Base-by-base conservation (phyloP, 352 stramenopile species). In the Phytophthora ohioensis region DNA sequence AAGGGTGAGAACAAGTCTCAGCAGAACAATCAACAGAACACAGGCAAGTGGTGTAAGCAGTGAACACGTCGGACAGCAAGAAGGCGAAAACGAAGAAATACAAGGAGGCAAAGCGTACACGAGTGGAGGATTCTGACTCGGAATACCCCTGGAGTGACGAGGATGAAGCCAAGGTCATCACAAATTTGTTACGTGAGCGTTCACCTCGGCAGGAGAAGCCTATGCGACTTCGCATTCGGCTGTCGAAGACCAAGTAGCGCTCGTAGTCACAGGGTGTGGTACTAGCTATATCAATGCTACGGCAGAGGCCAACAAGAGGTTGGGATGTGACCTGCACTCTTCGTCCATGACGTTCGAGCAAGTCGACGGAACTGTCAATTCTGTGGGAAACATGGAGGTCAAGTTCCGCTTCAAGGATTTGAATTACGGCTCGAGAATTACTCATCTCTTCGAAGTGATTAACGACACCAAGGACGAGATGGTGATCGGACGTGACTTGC, bases 341-440 rank as follows among this genome's bases (percentile, higher is more conserved):
- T 58, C 35, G 7, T 45, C 7, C 2, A 58, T 27, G 27, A 30
- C 13, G 17, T 54, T 54, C 46, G 58, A 58, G 12, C 36, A 67
- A 13, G 38, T 67, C 3, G 30, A 67, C 1, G 48, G 48, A 1
- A 46, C 3, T 1, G 39, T 59, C 6, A 45, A 59, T 0, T 9
- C 48, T 30, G 17, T 9, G 1, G 48, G 47, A 6, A 5, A n/a
- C 3, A 59, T 36, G 8, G 8, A 7, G 5, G 49, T 67, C 3
- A 34, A 54, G 41, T 67, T 67, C 8, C 38, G 60, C 5, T 67
- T 60, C 21, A 12, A 49, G 51, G 49, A 39, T 48, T 27, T 67
- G 31, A 60, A 55, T 21, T 49, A 48, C 10, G 17, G 31, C 1
- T n/a, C 48, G 3, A 41, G 39, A 2, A 67, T 56, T 9, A 41